Base-by-base conservation (phyloP, 352 stramenopile genomes). In the Globisporangium nodosum region DNA sequence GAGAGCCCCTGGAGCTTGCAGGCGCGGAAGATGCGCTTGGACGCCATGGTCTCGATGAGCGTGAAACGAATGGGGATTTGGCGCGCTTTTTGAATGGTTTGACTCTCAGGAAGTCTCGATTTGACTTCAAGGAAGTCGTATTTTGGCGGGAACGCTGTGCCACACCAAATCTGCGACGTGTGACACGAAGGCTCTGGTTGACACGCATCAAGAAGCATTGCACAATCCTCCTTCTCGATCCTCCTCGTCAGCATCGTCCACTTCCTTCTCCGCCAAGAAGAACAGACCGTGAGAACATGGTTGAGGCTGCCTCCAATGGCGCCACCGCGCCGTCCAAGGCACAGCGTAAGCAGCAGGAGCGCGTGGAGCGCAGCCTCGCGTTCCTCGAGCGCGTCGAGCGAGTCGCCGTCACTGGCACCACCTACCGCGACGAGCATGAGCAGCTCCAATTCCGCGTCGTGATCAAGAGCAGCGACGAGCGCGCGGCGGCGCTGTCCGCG, bases 1-100 rank as follows among this genome's bases (percentile, higher is more conserved):
- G 85, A 85, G 24, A 94, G 71, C 3, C 85, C 85, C 58, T 92
- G 83, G 52, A 94, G 71, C 71, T 94, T 94, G 69, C 83, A 92
- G 39, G 76, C 81, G 40, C 85, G 85, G 54, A 93, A 81, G 63
- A 94, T 70, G 65, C 76, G 85, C 70, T 90, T 92, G 59, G 81
- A 82, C 49, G 78, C 74, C 81, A 86, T 86, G 37, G 4, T 15
- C 4, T 31, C 45, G 5, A 16, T 48, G 42, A 12, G 9, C 15
- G 7, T 20, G 8, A 20, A 47, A 18, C 5, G 16, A 49, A 30
- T 24, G 6, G 5, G 18, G 43, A 8, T 7, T 21, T 27, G 7
- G 43, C 18, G 9, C 43, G 43, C 37, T 43, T 18, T 18, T 43
- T 6, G 37, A 1, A 16, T 5, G 12, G 11, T 43, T 18, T 43